Evolutionary conservation across 2,329 filamentous ascomycete species (phyloP), one percentile per base, ranked within the genome.

Genomic region (Lasiodiplodia citricola): DNA sequence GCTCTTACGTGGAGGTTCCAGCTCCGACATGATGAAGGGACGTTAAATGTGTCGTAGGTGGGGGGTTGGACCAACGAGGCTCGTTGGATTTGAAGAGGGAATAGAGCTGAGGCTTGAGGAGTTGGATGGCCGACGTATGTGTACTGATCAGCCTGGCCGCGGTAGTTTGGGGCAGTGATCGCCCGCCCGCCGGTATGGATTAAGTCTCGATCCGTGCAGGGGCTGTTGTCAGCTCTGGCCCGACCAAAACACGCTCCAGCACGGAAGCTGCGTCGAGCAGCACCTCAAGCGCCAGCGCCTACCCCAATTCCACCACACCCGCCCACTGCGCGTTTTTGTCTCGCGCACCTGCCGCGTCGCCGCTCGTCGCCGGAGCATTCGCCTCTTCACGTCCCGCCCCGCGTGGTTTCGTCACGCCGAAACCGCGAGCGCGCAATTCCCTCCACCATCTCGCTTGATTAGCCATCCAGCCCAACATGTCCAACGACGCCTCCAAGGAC

Each of bases 1-100:
- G 72, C 85, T 86, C 77, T 86, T 86, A 71, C 81, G 80, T 64
- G 87, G 86, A 70, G 85, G 85, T 73, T 86, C 80, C 71, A 88
- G 80, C 70, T 80, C 78, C 64, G 74, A 68, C 80, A 82, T 82
- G 75, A 73, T 75, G 31, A n/a, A 25, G 2, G 47, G 16, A 13
- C 13, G 18, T 66, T 31, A 35, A 5, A 54, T 10, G 51, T 28
- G 23, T 35, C 67, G 52, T 23, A 13, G 38, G 18, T 7, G 21
- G 31, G 6, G 11, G n/a, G 31, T 7, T 51, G 28, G 37, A 18
- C 50, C 51, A 66, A 55, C 51, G 51, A 52, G 60, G 47, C 18
- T 35, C 60, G 31, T 52, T 52, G 60, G 41, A 58, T 67, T 67
- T 41, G 28, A 67, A 51, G 55, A 38, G 65, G 21, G 51, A 60